These are phyloP conservation scores for Symbiodinium natans DNA, from an alignment of 73 alveolate species.

Conservation along the genomic window DNA sequence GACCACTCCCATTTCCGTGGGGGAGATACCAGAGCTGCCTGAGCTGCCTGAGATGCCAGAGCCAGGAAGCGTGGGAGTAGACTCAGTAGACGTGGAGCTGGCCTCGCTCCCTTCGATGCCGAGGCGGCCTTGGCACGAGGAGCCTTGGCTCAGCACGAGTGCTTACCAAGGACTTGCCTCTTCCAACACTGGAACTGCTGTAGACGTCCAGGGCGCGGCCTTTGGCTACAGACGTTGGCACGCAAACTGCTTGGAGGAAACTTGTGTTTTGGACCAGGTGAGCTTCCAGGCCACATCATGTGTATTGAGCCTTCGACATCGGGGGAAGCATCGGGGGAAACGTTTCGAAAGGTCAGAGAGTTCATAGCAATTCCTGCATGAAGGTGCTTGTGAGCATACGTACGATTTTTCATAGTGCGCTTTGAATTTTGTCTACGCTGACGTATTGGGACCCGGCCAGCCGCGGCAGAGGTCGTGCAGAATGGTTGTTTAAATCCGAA, in stretches of 20 bases:
- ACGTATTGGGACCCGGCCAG: too few species aligned
- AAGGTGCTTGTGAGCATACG: too few species aligned
- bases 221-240: slow-evolving; percentile 31
- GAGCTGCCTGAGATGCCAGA: background rate
- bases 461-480: too few species aligned
- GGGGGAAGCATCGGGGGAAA: too few species aligned
- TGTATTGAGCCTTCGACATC: too few species aligned
- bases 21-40: background rate
- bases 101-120: background rate
- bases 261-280: slow-evolving; percentile 22
- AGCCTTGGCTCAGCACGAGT: slow-evolving; percentile 37
- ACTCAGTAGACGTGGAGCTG: too few species aligned
- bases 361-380: too few species aligned
- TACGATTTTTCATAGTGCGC: too few species aligned
- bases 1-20: slow-evolving; percentile 11
- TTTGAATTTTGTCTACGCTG: too few species aligned
- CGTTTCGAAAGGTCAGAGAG: too few species aligned
- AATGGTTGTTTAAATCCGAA: too few species aligned
- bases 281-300: too few species aligned
- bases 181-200: background rate
- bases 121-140: slow-evolving; percentile 44
- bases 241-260: background rate
- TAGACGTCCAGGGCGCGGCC: slow-evolving; percentile 48
- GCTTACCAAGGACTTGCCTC: background rate
- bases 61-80: background rate